Evolutionary conservation across 257 asterid genomes (phyloP).

Genomic region (Leptodermis oblonga): DNA sequence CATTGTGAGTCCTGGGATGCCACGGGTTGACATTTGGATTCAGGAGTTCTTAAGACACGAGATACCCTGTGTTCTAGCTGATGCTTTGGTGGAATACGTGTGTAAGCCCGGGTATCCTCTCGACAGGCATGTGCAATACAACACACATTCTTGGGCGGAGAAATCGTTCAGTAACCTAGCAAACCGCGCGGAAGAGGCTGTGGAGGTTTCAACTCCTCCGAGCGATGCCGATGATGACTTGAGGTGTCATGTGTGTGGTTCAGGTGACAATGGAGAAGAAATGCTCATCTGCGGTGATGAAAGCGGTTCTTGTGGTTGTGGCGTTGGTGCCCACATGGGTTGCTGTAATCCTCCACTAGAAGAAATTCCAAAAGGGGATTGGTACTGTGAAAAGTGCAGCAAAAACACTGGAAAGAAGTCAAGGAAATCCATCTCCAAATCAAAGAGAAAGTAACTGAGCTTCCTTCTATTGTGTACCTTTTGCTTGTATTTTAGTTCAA

Average conservation of each 20-base stretch:
- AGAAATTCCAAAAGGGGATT: constrained; percentile 57
- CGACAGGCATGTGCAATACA: constrained; percentile 74
- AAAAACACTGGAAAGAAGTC: not conserved
- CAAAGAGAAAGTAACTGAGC: constrained; percentile 8
- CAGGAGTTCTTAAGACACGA: constrained; percentile 72
- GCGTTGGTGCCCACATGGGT: constrained; percentile 55
- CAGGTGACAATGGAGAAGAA: constrained; percentile 55
- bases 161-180: constrained; percentile 45
- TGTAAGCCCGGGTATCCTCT: constrained; percentile 85
- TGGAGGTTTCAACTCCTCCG: constrained; percentile 35
- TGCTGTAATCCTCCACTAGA: constrained; percentile 76
- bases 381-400: constrained; percentile 53
- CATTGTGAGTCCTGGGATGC: constrained; percentile 68
- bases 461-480: not conserved
- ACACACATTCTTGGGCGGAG: constrained; percentile 73
- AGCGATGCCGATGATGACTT: constrained; percentile 28
- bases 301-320: constrained; percentile 55
- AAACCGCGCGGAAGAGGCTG: constrained; percentile 38
- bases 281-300: constrained; percentile 80
- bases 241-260: constrained; percentile 50
- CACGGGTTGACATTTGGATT: constrained; percentile 76
- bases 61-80: constrained; percentile 74
- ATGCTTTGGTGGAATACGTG: constrained; percentile 86
- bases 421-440: not conserved
- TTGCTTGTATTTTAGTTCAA: not conserved